Conservation (phyloP, 2,329 filamentous ascomycete genomes). For the Curvularia sp. region DNA sequence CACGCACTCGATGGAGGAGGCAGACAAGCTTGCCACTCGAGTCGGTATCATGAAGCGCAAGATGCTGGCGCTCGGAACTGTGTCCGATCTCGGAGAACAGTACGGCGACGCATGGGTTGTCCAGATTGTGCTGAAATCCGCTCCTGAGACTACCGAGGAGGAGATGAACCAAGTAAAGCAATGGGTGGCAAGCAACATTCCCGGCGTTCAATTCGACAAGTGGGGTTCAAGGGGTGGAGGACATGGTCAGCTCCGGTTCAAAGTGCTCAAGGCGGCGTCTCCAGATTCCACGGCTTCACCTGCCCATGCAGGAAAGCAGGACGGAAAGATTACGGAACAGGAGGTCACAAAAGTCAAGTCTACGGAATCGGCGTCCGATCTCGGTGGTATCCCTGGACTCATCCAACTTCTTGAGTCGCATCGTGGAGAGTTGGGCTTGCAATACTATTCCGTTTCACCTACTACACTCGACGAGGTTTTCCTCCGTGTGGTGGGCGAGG, state of each 20-base stretch:
- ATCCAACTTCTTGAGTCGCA: constrained; percentile 77
- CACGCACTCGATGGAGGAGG: constrained; percentile 95
- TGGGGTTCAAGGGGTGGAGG: constrained; percentile 72
- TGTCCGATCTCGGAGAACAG: constrained; percentile 72
- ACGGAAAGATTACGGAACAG: constrained; percentile 21
- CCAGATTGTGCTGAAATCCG: constrained; percentile 77
- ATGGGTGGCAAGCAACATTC: constrained; percentile 70
- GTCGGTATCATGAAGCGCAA: constrained; percentile 84
- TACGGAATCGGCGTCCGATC: constrained; percentile 22
- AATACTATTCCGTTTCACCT: constrained; percentile 85
- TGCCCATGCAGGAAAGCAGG: constrained; percentile 2
- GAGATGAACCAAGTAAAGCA: constrained; percentile 70
- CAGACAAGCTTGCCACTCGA: constrained; percentile 81
- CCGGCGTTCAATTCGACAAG: constrained; percentile 65
- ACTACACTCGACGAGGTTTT: constrained; percentile 93
- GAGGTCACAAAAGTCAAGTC: constrained; percentile 34
- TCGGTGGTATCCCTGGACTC: constrained; percentile 67
- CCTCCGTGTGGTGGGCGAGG: constrained; percentile 77
- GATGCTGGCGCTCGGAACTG: constrained; percentile 85
- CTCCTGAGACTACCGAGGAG: constrained; percentile 72
- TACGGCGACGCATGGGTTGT: constrained; percentile 83
- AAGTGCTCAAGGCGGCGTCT: constrained; percentile 63
- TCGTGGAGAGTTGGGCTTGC: constrained; percentile 72
- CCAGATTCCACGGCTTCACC: constrained; percentile 38
- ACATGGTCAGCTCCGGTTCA: constrained; percentile 88